phyloP scores from a whole-genome alignment of 2,329 filamentous ascomycete species.

The Hypoxylon sp. region DNA sequence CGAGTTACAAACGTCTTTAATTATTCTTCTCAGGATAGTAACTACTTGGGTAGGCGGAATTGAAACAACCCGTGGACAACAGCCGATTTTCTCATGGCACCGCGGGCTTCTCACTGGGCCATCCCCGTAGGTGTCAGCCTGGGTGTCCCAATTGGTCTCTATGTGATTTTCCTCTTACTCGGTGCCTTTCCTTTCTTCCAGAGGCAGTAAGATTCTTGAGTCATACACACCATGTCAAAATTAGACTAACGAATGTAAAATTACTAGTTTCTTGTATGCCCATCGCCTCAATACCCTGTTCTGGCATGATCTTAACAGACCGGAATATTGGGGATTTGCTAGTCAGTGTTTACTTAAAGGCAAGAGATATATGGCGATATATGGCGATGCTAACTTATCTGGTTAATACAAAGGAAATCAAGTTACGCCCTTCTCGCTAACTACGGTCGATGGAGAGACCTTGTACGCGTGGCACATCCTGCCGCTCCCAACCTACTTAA shows the following conservation, averaged over 20 bases:
- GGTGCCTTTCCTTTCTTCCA: constrained; percentile 81
- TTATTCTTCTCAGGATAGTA: background rate
- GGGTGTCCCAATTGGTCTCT: constrained; percentile 73
- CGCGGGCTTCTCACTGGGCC: constrained; percentile 53
- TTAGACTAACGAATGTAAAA: constrained; percentile 11
- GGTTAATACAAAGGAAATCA: constrained; percentile 76
- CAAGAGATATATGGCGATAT: constrained; percentile 10
- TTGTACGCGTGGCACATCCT: constrained; percentile 94
- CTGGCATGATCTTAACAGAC: constrained; percentile 80
- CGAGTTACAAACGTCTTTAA: background rate
- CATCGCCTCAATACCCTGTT: constrained; percentile 82
- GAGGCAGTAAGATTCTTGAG: constrained; percentile 74
- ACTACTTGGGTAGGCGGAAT: background rate
- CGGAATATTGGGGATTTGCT: constrained; percentile 88
- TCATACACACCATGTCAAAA: background rate
- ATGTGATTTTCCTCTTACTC: constrained; percentile 75
- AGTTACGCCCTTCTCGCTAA: constrained; percentile 85
- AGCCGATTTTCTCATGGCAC: constrained; percentile 48
- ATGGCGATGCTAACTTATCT: constrained; percentile 15
- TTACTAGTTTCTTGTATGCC: constrained; percentile 80
- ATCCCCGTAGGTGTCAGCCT: constrained; percentile 66
- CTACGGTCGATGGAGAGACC: constrained; percentile 80
- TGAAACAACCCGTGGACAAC: background rate
- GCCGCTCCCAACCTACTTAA: constrained; percentile 80
- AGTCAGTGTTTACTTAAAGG: constrained; percentile 65